These are phyloP conservation scores for Leptographium procerum DNA, from an alignment of 2,329 filamentous ascomycete genomes.

Conservation along the genomic window DNA sequence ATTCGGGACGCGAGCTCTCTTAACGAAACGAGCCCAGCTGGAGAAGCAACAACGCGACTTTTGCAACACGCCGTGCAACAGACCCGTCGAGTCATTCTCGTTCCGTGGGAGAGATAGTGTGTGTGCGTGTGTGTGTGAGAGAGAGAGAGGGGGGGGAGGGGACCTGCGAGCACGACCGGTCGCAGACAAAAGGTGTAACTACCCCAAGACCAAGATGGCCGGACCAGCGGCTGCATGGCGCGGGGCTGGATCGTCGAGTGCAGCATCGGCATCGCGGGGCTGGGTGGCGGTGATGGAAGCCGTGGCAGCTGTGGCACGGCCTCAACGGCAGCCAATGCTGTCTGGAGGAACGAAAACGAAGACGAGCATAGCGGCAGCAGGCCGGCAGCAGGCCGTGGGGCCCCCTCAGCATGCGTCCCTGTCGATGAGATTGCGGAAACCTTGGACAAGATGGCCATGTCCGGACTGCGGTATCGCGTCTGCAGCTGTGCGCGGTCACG, in stretches of 20 bases:
- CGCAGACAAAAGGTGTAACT: too few relatives aligned
- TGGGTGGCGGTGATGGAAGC: neutral
- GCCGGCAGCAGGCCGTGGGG: neutral
- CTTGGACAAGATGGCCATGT: neutral
- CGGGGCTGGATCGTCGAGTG: neutral
- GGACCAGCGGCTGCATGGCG: neutral
- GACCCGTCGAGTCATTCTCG: neutral
- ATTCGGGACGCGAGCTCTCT: neutral
- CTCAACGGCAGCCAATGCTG: neutral
- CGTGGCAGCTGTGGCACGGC: neutral
- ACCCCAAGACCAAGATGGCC: neutral
- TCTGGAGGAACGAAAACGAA: neutral
- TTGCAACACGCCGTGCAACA: neutral
- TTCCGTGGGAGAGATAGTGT: too few relatives aligned
- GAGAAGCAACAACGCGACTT: neutral
- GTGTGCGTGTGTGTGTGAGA: too few relatives aligned
- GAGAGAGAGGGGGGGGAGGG: neutral
- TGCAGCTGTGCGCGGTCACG: neutral
- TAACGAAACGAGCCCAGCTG: neutral
- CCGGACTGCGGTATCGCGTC: neutral
- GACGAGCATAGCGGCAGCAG: neutral
- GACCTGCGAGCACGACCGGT: neutral
- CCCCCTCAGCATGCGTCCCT: neutral
- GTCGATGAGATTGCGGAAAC: neutral
- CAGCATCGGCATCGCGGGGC: neutral